These are phyloP conservation scores for Beauveria bassiana DNA, from an alignment of 2,329 filamentous ascomycete genomes.

Conservation along the genomic window DNA sequence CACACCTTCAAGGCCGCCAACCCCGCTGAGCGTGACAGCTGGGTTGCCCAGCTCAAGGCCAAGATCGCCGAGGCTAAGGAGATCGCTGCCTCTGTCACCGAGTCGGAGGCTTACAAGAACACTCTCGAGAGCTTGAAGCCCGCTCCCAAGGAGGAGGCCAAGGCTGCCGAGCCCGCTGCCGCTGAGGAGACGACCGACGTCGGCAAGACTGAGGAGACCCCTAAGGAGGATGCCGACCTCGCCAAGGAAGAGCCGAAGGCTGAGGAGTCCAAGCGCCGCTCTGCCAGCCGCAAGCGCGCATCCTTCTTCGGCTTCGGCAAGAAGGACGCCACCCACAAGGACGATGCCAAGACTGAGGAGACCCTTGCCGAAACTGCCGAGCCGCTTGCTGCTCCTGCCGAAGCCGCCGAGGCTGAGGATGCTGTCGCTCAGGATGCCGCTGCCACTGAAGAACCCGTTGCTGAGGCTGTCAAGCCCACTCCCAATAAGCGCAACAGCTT, in stretches of 20 bases:
- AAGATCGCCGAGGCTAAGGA: slow-evolving; percentile 83
- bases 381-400: slow-evolving; percentile 23
- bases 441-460: slow-evolving; percentile 27
- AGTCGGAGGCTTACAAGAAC: slow-evolving; percentile 82
- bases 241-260: slow-evolving; percentile 43
- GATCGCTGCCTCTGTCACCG: slow-evolving; percentile 61
- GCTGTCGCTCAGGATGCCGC: slow-evolving; percentile 23
- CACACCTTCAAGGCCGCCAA: slow-evolving; percentile 82
- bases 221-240: slow-evolving; percentile 27
- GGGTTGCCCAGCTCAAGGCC: slow-evolving; percentile 76
- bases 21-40: slow-evolving; percentile 78
- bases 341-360: slow-evolving; percentile 27
- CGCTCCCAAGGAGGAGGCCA: slow-evolving; percentile 29
- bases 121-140: slow-evolving; percentile 64
- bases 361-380: slow-evolving; percentile 24
- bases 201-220: slow-evolving; percentile 37
- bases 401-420: slow-evolving; percentile 25
- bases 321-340: slow-evolving; percentile 42
- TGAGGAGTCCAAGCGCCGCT: slow-evolving; percentile 55
- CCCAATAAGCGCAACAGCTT: slow-evolving; percentile 50
- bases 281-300: slow-evolving; percentile 56
- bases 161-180: slow-evolving; percentile 15
- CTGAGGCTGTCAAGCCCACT: slow-evolving; percentile 40
- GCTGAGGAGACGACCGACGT: slow-evolving; percentile 46
- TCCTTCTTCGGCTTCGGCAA: slow-evolving; percentile 58